Base-by-base conservation (phyloP, 2,329 filamentous ascomycete genomes). In the Oidium heveae region DNA sequence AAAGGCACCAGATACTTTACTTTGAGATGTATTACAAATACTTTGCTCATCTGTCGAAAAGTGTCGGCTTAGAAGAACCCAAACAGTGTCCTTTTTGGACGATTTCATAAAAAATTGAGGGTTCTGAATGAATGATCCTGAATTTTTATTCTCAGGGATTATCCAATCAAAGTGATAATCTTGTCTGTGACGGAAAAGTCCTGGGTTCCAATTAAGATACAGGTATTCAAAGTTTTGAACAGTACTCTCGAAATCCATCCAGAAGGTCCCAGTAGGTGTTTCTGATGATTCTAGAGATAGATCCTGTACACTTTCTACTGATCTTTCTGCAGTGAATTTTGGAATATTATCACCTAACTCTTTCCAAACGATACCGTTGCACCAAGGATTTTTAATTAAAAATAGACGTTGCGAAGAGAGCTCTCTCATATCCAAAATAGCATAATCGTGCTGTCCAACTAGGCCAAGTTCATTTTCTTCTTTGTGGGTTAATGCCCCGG, bases 131-230 rank as follows among this genome's bases (percentile, higher is more conserved):
- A 82, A 72, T 2, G 75, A 78, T n/a, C 71, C 69, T 9, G 72
- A 66, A 59, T 74, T 68, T 43, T 68, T 71, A 44, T 67, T 65
- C 33, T 65, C 65, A 20, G 73, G 69, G 37, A 78, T 68, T 1
- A 81, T 74, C 91, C 91, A 98, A 1, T 74, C 73, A 63, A 96
- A 94, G 67, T 98, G 91, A 55, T 88, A 79, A 62, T 98, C 88
- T 66, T 94, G 82, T 9, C 88, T 80, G 64, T 84, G 70, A 1
- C 71, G 71, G 67, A 98, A 98, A 0, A 94, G 71, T 0, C 76
- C 74, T 0, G 91, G 88, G 59, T 94, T 95, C 91, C 91, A 98
- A 68, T 96, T 98, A 55, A 98, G 72, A 66, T 96, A 98, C 60
- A 98, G 77, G 18, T 88, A 94, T 65, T 96, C 87, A 59, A 95